Base-by-base conservation (phyloP, 805 yeast species). In the Barnettozyma sp. region DNA sequence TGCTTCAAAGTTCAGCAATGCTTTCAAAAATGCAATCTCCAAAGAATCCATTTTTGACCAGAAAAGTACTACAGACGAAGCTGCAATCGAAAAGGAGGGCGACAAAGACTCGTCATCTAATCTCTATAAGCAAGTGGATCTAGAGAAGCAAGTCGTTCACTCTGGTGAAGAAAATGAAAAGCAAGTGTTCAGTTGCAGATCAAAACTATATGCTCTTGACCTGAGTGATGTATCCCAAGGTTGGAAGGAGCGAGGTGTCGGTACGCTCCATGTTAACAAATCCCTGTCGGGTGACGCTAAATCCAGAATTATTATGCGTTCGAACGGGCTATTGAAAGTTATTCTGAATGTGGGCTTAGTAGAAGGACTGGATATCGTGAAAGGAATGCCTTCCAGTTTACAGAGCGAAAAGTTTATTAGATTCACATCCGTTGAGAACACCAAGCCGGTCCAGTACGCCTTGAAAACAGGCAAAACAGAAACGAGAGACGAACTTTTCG, bases 231-330 rank as follows among this genome's bases (percentile, higher is more conserved):
- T 82, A 4, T 56, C 71, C 7, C 76, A 70, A 13, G 96, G 96
- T 2, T 92, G 98, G 98, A 92, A 85, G 56, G 98, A 92, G 59
- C 75, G 92, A 52, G 98, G 98, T 17, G 68, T 82, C 27, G 98
- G 98, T 3, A 70, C 75, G 5, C 61, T 92, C n/a, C 95, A 85
- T 54, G 70, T 92, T 18, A 90, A 92, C 58, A 58, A 60, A 30
- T 51, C 56, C 34, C 42, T 42, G 21, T 41, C 38, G 6, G 12
- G 30, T 2, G 39, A 31, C 2, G 45, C 44, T n/a, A 71, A 70
- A 36, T 67, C 79, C 1, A 73, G 98, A 48, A 56, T 92, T 9
- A 80, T 92, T 5, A 87, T 92, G 96, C 76, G 98, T 55, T 79
- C 95, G 4, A 84, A 83, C 41, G 94, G 95, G 3, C 71, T 85